Evolutionary conservation across 2,329 filamentous ascomycete genomes (phyloP).

Genomic region (Diplodia sapinea): DNA sequence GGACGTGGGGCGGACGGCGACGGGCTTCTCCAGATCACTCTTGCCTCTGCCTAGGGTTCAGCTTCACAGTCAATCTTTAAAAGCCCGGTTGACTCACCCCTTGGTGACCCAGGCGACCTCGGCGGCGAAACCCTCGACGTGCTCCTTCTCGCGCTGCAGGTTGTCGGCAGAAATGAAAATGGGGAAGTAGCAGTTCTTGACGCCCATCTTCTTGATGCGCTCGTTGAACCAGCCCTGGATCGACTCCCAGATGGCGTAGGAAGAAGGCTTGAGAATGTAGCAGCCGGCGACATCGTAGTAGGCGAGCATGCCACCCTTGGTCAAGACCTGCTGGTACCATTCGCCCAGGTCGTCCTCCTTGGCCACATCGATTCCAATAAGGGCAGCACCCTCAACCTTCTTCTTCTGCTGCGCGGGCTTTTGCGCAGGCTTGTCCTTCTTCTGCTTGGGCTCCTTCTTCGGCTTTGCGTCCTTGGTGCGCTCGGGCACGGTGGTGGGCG

Average conservation of each 20-base stretch:
- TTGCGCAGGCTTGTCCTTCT: slow-evolving; percentile 33
- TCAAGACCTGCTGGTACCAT: slow-evolving; percentile 98
- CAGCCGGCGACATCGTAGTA: slow-evolving; percentile 99
- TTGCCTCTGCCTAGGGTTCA: slow-evolving; percentile 67
- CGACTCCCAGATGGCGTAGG: slow-evolving; percentile 71
- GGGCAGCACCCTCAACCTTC: slow-evolving; percentile 61
- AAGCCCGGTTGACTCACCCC: slow-evolving; percentile 26
- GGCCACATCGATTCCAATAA: slow-evolving; percentile 85
- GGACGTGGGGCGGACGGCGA: slow-evolving; percentile 71
- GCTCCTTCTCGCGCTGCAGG: slow-evolving; percentile 84
- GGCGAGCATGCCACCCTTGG: slow-evolving; percentile 96
- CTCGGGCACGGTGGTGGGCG: slow-evolving; percentile 28
- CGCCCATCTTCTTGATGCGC: slow-evolving; percentile 86
- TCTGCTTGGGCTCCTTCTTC: slow-evolving; percentile 33
- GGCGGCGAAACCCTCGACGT: slow-evolving; percentile 96
- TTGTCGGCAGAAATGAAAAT: slow-evolving; percentile 95
- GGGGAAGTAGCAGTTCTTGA: slow-evolving; percentile 95
- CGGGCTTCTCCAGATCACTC: slow-evolving; percentile 84
- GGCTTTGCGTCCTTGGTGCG: slow-evolving; percentile 32
- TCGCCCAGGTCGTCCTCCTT: slow-evolving; percentile 87
- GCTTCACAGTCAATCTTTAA: slow-evolving; percentile 18
- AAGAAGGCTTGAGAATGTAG: slow-evolving; percentile 78
- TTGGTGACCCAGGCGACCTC: slow-evolving; percentile 84
- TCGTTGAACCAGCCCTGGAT: slow-evolving; percentile 65
- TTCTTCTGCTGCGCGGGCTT: slow-evolving; percentile 54